Conservation (phyloP, 306 rosid species). For the Fragaria vesca region DNA sequence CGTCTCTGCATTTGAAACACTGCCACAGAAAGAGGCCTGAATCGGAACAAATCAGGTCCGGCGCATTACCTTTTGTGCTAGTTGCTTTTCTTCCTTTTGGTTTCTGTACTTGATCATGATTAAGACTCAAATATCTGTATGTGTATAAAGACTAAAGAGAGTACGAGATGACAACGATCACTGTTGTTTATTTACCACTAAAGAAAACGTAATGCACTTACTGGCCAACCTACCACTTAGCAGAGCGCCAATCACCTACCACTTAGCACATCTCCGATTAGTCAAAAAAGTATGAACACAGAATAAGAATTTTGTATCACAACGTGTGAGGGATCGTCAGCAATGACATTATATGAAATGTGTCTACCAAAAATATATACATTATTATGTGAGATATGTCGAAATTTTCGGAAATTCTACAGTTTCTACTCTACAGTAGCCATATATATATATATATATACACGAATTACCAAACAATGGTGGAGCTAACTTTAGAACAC, state of each 20-base stretch:
- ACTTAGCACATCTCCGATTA: not conserved
- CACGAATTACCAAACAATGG: too few species aligned
- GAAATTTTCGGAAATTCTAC: not conserved
- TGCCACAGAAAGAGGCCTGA: conserved; percentile 87
- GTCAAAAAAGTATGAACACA: too few species aligned
- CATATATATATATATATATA: too few species aligned
- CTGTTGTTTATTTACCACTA: not conserved
- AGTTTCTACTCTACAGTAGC: not conserved
- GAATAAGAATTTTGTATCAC: not conserved
- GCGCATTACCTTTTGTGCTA: not conserved
- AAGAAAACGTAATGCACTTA: not conserved
- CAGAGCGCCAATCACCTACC: not conserved
- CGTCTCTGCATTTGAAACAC: conserved; percentile 92
- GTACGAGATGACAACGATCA: not conserved
- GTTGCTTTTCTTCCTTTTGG: not conserved
- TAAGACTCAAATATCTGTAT: not conserved
- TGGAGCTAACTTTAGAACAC: too few species aligned
- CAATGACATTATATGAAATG: not conserved
- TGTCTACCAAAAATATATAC: too few species aligned
- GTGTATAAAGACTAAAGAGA: not conserved
- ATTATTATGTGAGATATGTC: not conserved
- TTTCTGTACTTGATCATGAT: conserved; percentile 15
- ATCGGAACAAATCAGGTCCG: not conserved
- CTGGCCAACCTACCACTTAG: not conserved
- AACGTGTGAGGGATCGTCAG: not conserved